Evolutionary conservation across 2,329 filamentous ascomycete species (phyloP).

Genomic region (Zalaria obscura): DNA sequence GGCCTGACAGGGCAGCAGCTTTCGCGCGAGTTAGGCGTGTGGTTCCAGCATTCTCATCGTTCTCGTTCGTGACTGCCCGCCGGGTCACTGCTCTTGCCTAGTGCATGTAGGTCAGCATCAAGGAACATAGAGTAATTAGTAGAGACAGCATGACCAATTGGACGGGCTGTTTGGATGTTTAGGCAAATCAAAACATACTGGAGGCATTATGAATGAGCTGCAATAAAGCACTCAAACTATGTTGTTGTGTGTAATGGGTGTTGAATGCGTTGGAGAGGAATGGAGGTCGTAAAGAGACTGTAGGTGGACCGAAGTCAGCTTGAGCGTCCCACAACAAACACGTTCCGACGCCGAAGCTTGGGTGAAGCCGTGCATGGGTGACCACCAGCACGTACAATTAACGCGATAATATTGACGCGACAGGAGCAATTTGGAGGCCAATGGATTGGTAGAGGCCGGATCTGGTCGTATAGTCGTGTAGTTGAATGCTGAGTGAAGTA

Average conservation of each 20-base stretch:
- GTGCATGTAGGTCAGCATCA: slow-evolving; percentile 5
- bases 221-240: too few relatives aligned
- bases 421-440: too few relatives aligned
- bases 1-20: slow-evolving; percentile 50
- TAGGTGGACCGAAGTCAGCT: slow-evolving; percentile 2
- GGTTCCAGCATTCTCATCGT: slow-evolving; percentile 69
- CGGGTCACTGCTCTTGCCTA: slow-evolving; percentile 54
- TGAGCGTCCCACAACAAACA: slow-evolving; percentile 5
- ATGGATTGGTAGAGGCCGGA: too few relatives aligned
- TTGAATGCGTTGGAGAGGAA: background rate
- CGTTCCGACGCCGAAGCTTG: slow-evolving; percentile 1
- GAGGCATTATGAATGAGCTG: slow-evolving; percentile 15
- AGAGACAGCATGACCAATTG: background rate
- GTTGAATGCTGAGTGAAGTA: background rate
- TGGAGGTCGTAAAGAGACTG: slow-evolving; percentile 2
- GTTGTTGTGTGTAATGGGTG: too few relatives aligned
- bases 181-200: slow-evolving; percentile 13
- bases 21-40: slow-evolving; percentile 89
- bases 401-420: too few relatives aligned
- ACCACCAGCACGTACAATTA: too few relatives aligned
- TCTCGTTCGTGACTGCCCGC: slow-evolving; percentile 75
- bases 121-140: background rate
- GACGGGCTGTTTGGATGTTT: background rate
- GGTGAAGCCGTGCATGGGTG: too few relatives aligned
- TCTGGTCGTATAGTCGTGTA: slow-evolving; percentile 1